Conservation (phyloP, 208 protist genomes). For the Novymonas esmeraldas region DNA sequence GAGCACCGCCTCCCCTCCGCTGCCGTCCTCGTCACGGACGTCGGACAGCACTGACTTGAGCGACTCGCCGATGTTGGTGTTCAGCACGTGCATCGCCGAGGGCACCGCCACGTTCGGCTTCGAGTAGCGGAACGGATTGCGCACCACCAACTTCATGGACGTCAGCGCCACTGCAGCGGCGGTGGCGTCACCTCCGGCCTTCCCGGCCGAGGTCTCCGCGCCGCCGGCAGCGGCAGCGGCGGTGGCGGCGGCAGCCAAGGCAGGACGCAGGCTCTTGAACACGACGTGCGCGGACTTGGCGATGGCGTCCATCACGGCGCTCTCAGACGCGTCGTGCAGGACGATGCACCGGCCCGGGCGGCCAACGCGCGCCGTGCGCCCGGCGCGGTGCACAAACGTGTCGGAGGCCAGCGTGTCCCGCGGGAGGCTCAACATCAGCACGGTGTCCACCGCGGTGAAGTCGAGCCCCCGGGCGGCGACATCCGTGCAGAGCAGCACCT, state of each 20-base stretch:
- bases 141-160: conserved; percentile 61
- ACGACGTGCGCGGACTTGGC: conserved; percentile 66
- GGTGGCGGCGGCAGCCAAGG: conserved; percentile 14
- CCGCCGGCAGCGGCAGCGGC: not conserved
- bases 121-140: conserved; percentile 74
- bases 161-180: conserved; percentile 2
- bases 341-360: conserved; percentile 91
- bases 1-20: conserved; percentile 53
- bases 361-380: conserved; percentile 94
- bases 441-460: conserved; percentile 93
- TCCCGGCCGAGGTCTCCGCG: too few species aligned
- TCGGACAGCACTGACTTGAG: conserved; percentile 23
- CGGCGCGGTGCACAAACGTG: conserved; percentile 97
- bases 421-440: conserved; percentile 97
- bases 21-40: conserved; percentile 31
- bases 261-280: conserved; percentile 47
- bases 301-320: conserved; percentile 51
- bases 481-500: conserved; percentile 96
- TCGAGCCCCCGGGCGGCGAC: conserved; percentile 95
- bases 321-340: conserved; percentile 58
- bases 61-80: conserved; percentile 42
- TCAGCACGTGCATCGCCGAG: conserved; percentile 64
- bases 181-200: not conserved
- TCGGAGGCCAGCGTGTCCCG: conserved; percentile 64
- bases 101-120: conserved; percentile 54